These are phyloP conservation scores for Scheffersomyces titani DNA, from an alignment of 1,139 yeast genomes.

Conservation along the genomic window DNA sequence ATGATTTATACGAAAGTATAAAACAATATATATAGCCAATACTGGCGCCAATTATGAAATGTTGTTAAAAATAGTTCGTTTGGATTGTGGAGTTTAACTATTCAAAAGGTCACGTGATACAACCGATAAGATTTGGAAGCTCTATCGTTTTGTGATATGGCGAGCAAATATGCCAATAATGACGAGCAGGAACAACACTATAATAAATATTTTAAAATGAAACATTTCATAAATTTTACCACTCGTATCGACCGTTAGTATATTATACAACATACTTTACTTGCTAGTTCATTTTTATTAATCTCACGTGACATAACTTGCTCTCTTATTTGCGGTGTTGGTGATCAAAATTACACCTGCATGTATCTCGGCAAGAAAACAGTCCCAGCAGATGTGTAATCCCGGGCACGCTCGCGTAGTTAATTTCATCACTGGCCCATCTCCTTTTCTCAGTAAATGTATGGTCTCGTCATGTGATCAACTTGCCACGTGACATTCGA, in stretches of 20 bases:
- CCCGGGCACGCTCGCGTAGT: constrained; percentile 34
- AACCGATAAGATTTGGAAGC: background rate
- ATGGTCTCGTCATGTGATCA: background rate
- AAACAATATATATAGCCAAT: background rate
- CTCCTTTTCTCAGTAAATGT: background rate
- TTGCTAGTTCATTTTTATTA: too few species aligned
- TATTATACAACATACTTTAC: background rate
- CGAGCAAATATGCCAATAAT: background rate
- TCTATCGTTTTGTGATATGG: too few species aligned
- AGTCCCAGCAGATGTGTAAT: constrained; percentile 35
- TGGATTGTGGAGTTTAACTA: background rate
- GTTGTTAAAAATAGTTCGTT: background rate
- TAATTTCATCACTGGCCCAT: constrained; percentile 19
- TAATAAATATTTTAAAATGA: too few species aligned
- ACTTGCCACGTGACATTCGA: background rate
- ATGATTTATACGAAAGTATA: background rate
- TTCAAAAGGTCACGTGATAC: background rate
- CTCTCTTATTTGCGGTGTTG: too few species aligned
- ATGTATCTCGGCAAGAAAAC: constrained; percentile 35
- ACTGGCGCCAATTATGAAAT: background rate
- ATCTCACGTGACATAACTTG: background rate
- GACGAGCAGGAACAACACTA: background rate
- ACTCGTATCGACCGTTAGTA: background rate
- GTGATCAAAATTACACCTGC: constrained; percentile 14
- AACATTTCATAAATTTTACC: background rate